Base-by-base conservation (phyloP, 2,329 filamentous ascomycete species). In the Helicocarpus griseus region DNA sequence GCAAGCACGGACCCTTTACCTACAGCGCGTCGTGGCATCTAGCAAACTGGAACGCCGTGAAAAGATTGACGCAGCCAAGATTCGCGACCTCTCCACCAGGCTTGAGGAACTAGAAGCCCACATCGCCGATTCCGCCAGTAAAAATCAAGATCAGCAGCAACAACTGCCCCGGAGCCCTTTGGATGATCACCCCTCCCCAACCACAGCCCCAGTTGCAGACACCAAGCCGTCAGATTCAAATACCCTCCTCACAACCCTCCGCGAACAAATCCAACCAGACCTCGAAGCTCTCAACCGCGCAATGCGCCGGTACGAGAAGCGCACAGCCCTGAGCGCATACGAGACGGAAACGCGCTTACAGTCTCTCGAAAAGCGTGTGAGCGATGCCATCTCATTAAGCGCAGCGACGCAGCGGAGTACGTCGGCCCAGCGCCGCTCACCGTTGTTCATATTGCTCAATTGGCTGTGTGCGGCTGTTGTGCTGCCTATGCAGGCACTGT, bases 231-330 rank as follows among this genome's bases (percentile, higher is more conserved):
- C 17, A 39, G 45, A 48, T 54, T 45, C 47, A 53, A 14, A 56
- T 53, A 48, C 50, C 55, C 22, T 61, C 64, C 2, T 58, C 65
- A 14, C 69, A 73, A 53, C 63, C 73, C 9, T 66, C 66, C 17
- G 60, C 65, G 4, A 82, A 87, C 53, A 80, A 80, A 54, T 73
- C 75, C 26, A 74, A 91, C 9, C 86, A 89, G 89, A 96, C 53
- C 77, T 97, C 5, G 90, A 96, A 60, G 87, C 89, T 0, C 73
- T 97, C 29, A 93, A 89, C 60, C 83, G 91, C 45, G 90, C 91
- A 3, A 86, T 97, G 41, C 80, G 91, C 19, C 82, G 89, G 33
- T 95, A 95, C 61, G 91, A 97, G 71, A 96, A 95, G 71, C 87
- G 89, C 60, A 82, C 86, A 4, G 85, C 85, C 0, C 74, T 90